Conservation (phyloP, 345 rosid species). For the Theobroma cacao region DNA sequence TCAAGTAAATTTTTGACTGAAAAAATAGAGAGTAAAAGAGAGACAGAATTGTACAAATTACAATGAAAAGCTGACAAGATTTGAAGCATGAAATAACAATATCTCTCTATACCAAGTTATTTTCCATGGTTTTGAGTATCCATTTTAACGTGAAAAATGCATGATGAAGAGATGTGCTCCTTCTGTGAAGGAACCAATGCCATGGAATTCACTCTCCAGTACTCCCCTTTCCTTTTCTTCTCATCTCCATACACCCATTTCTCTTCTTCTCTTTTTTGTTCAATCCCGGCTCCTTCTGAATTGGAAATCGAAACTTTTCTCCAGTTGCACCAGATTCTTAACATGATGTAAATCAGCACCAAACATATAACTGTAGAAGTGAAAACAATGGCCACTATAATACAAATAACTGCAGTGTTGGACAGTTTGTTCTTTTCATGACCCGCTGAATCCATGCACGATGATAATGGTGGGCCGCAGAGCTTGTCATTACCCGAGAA, state of each 20-base stretch:
- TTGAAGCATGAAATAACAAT: too few relatives aligned
- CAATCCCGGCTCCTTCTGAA: conserved; percentile 24
- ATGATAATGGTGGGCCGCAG: conserved; percentile 58
- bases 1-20: too few relatives aligned
- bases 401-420: conserved; percentile 36
- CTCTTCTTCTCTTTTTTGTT: conserved; percentile 40
- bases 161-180: conserved; percentile 24
- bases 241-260: conserved; percentile 35
- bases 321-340: conserved; percentile 69
- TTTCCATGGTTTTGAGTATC: conserved; percentile 27
- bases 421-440: conserved; percentile 34
- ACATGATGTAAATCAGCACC: conserved; percentile 59
- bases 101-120: conserved; percentile 14
- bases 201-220: conserved; percentile 43
- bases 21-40: background rate
- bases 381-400: conserved; percentile 53
- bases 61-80: background rate
- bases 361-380: conserved; percentile 56
- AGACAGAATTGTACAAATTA: background rate
- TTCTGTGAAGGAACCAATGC: conserved; percentile 31
- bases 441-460: conserved; percentile 31
- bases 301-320: conserved; percentile 41
- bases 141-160: conserved; percentile 41
- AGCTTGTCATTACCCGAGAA: conserved; percentile 53
- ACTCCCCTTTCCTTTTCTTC: conserved; percentile 38